phyloP scores from a whole-genome alignment of 371 early-diverging fungal species.

The Rhizomucor miehei region DNA sequence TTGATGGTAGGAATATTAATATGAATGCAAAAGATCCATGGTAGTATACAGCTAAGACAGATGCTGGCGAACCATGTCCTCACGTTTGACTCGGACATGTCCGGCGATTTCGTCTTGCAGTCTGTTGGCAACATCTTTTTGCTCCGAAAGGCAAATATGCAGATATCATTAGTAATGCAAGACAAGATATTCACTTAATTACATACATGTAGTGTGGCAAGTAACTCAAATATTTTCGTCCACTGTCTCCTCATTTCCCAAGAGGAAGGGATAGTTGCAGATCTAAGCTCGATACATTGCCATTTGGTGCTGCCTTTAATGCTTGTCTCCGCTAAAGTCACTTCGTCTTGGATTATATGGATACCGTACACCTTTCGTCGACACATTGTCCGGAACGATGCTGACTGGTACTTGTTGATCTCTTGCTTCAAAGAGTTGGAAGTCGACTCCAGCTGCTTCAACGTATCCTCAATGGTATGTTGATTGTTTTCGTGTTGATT shows the following conservation, averaged over 20 bases:
- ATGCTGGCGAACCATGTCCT: background rate
- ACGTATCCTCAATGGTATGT: conserved; percentile 3
- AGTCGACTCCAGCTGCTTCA: conserved; percentile 10
- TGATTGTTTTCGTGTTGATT: conserved; percentile 1
- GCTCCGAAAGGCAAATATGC: conserved; percentile 4
- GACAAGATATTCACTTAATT: background rate
- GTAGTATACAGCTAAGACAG: background rate
- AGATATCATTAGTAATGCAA: background rate
- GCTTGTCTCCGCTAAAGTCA: background rate
- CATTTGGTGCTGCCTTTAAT: background rate
- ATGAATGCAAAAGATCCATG: too few species aligned
- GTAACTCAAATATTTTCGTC: conserved; percentile 4
- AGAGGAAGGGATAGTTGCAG: conserved; percentile 2
- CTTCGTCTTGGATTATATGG: conserved; percentile 2
- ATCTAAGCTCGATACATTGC: conserved; percentile 4
- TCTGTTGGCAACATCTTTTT: background rate
- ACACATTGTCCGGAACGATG: background rate
- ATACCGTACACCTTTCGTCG: conserved; percentile 4
- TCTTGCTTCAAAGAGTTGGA: background rate
- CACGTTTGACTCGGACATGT: background rate
- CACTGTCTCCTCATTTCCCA: conserved; percentile 3
- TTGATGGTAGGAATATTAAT: too few species aligned
- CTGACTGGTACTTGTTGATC: conserved; percentile 3
- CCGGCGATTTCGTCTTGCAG: conserved; percentile 2
- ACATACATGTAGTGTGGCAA: conserved; percentile 4